phyloP scores from a whole-genome alignment of 2,329 filamentous ascomycete genomes.

The Aspergillus sp. region DNA sequence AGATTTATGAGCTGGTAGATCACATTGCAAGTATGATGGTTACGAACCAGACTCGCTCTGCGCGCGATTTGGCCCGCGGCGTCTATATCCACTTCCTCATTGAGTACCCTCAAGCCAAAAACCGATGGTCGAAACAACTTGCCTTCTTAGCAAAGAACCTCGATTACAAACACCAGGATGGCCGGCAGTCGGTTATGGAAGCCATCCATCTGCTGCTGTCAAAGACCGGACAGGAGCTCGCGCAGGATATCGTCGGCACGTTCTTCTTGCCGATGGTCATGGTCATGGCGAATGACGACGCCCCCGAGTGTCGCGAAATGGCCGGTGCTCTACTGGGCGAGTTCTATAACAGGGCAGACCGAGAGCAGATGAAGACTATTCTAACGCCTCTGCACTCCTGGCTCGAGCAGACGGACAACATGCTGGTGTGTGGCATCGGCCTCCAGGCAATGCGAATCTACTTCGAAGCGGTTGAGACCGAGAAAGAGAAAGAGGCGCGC shows the following conservation, averaged over 20 bases:
- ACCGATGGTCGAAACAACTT: slow-evolving; percentile 83
- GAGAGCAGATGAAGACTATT: slow-evolving; percentile 69
- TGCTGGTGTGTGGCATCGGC: slow-evolving; percentile 68
- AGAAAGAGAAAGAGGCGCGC: slow-evolving; percentile 66
- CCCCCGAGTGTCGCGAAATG: slow-evolving; percentile 78
- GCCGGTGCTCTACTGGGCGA: slow-evolving; percentile 77
- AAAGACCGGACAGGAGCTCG: slow-evolving; percentile 78
- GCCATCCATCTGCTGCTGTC: slow-evolving; percentile 80
- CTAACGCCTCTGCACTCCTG: slow-evolving; percentile 70
- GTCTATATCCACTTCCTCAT: slow-evolving; percentile 92
- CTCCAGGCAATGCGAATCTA: slow-evolving; percentile 81
- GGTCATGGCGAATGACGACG: slow-evolving; percentile 84
- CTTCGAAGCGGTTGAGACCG: slow-evolving; percentile 67
- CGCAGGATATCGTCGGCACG: slow-evolving; percentile 76
- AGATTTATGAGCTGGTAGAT: slow-evolving; percentile 89
- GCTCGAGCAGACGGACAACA: slow-evolving; percentile 72
- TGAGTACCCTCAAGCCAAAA: slow-evolving; percentile 90
- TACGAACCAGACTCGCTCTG: slow-evolving; percentile 86
- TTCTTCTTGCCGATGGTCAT: slow-evolving; percentile 87
- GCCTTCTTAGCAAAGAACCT: slow-evolving; percentile 87
- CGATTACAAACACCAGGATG: slow-evolving; percentile 84
- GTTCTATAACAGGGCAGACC: slow-evolving; percentile 75
- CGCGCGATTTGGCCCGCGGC: slow-evolving; percentile 81
- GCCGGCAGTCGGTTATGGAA: slow-evolving; percentile 90
- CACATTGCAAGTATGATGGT: slow-evolving; percentile 91